Conservation (phyloP, 306 rosid genomes). For the Ziziphus jujuba region DNA sequence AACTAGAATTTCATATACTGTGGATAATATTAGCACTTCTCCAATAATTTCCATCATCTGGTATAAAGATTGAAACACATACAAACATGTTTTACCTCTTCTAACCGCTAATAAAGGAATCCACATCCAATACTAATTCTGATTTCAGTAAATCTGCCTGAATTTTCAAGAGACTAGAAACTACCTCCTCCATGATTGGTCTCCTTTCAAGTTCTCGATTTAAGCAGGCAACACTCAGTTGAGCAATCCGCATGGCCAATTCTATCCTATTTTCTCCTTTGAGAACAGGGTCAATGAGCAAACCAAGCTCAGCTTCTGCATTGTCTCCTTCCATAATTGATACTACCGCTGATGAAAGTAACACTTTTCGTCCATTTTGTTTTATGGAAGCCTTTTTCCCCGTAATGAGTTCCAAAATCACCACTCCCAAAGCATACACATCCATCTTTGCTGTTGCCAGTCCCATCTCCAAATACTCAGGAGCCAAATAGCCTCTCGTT, state of each 20-base stretch:
- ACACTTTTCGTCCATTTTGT: slow-evolving; percentile 43
- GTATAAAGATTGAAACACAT: too few species aligned
- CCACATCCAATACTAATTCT: not conserved
- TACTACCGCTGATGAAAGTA: slow-evolving; percentile 35
- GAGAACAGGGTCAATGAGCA: slow-evolving; percentile 47
- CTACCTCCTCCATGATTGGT: slow-evolving; percentile 32
- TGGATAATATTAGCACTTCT: too few species aligned
- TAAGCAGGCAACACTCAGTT: slow-evolving; percentile 58
- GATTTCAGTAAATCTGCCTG: slow-evolving; percentile 22
- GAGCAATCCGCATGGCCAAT: slow-evolving; percentile 35
- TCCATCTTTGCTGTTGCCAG: slow-evolving; percentile 52
- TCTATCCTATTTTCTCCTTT: slow-evolving; percentile 24
- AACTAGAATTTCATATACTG: too few species aligned
- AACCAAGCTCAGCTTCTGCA: slow-evolving; percentile 34
- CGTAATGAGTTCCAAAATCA: slow-evolving; percentile 59
- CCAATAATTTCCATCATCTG: too few species aligned
- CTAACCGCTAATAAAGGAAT: not conserved
- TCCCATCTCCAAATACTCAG: slow-evolving; percentile 44
- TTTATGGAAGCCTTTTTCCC: slow-evolving; percentile 39
- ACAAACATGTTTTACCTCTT: too few species aligned
- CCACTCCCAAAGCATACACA: slow-evolving; percentile 61
- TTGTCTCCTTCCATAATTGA: slow-evolving; percentile 29
- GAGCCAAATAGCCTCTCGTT: slow-evolving; percentile 46
- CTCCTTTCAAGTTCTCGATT: slow-evolving; percentile 31
- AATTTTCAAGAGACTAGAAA: slow-evolving; percentile 21